Evolutionary conservation across 805 yeast species (phyloP), one percentile per base, ranked within the genome.

Genomic region (Ogataea naganishii): DNA sequence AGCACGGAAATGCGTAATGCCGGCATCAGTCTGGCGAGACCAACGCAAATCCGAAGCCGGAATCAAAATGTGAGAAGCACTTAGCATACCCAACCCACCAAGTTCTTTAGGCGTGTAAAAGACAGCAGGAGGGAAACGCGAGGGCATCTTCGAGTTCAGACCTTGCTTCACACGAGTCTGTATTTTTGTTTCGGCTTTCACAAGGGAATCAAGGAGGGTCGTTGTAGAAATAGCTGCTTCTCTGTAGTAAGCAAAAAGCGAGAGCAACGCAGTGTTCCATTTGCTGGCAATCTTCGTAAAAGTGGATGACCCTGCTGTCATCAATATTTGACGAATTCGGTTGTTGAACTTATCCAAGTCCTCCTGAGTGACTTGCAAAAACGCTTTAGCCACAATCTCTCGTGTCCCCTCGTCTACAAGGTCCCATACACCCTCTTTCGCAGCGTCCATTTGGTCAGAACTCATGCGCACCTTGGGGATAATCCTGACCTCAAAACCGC

Each of bases 101-200:
- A 92, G 60, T 51, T 92, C 99, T 43, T 88, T 89, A 0, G 98
- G 98, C 0, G 98, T 86, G 51, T 92, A 92, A 47, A 92, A 92
- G 0, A 92, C 98, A 3, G 96, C 96, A 0, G 98, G 99, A 3
- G 99, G 99, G 58, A 92, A 92, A 33, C 99, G 66, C 0, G 96
- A 78, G 1, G 99, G 99, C 99, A 92, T 92, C 56, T 92, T 92
- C 10, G 97, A 89, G 46, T 92, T 92, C 37, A 92, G 65, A 0
- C 98, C 98, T 60, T 89, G 71, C 50, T 92, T 92, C 13, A 92
- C 95, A 40, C 95, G 68, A 32, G 88, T 92, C 56, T 92, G 99
- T 26, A 92, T 80, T 47, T 82, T 79, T 0, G 96, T 88, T 47
- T 92, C 99, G 41, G 94, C 74, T 46, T 81, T 84, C 8, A 92